Evolutionary conservation across 225 moss, liverwort and hornwort species (phyloP).

Genomic region (Straminergon stramineum): DNA sequence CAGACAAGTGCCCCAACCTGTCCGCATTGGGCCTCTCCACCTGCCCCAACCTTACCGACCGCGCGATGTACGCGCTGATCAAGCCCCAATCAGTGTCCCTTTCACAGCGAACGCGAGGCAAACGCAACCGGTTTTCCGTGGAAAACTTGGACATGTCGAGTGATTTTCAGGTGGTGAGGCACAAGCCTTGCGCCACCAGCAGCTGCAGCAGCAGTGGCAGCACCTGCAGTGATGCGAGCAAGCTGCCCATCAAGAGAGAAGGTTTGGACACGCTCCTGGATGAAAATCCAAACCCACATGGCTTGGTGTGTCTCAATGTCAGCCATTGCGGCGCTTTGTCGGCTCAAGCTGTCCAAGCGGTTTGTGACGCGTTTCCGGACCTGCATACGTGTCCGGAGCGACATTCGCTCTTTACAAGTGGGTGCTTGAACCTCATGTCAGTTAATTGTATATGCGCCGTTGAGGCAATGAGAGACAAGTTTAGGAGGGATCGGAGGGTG

Average conservation of each 20-base stretch:
- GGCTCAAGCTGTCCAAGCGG: constrained; percentile 76
- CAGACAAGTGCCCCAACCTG: constrained; percentile 66
- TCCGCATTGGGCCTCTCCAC: constrained; percentile 67
- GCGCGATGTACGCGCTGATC: constrained; percentile 74
- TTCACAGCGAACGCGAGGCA: constrained; percentile 9
- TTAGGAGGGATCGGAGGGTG: constrained; percentile 29
- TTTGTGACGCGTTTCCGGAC: constrained; percentile 84
- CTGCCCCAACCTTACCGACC: constrained; percentile 69
- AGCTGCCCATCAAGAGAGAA: constrained; percentile 39
- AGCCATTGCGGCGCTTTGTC: constrained; percentile 70
- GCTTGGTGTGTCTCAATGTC: constrained; percentile 80
- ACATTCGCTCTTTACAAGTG: constrained; percentile 68
- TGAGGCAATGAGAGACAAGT: constrained; percentile 60
- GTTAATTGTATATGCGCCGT: constrained; percentile 79
- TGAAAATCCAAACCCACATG: constrained; percentile 30
- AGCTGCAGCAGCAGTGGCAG: constrained; percentile 66
- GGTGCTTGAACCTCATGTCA: constrained; percentile 76
- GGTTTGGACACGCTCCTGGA: constrained; percentile 54
- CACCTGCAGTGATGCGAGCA: constrained; percentile 71
- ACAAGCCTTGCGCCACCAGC: constrained; percentile 26
- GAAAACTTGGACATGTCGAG: constrained; percentile 4
- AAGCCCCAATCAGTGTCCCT: constrained; percentile 28
- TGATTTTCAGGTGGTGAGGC: constrained; percentile 11
- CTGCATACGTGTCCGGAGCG: constrained; percentile 86
- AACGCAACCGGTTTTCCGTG: constrained; percentile 17